phyloP scores from a whole-genome alignment of 116 monocot species.

The Posidonia oceanica region DNA sequence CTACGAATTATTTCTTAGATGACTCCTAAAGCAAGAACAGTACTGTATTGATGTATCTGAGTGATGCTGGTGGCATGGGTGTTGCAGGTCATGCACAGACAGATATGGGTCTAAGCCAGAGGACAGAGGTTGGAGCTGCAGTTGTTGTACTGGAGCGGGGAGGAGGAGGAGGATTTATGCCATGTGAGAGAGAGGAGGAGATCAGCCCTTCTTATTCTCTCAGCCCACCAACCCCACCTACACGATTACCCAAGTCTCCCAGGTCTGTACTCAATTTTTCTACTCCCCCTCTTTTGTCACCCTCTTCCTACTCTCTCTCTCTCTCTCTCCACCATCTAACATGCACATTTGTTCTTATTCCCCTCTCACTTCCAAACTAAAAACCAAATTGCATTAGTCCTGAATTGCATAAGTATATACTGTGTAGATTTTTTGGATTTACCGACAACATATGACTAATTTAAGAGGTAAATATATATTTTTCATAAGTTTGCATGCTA shows the following conservation, averaged over 20 bases:
- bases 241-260: conserved; percentile 10
- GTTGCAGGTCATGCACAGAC: conserved; percentile 6
- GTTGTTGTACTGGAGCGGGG: background rate
- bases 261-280: conserved; percentile 6
- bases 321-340: background rate
- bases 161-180: conserved; percentile 4
- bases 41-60: background rate
- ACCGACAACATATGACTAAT: too few species aligned
- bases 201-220: conserved; percentile 16
- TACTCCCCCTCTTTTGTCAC: background rate
- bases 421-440: too few species aligned
- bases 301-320: background rate
- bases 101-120: conserved; percentile 8
- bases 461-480: too few species aligned
- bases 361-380: too few species aligned
- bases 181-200: conserved; percentile 20
- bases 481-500: too few species aligned
- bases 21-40: conserved; percentile 12
- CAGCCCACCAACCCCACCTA: conserved; percentile 11
- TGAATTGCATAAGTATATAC: too few species aligned
- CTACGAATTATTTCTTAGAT: conserved; percentile 10
- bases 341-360: too few species aligned
- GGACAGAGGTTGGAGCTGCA: background rate
- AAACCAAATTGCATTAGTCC: too few species aligned
- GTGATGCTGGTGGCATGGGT: conserved; percentile 6